phyloP scores from a whole-genome alignment of 257 asterid genomes.

The Fraxinus excelsior region DNA sequence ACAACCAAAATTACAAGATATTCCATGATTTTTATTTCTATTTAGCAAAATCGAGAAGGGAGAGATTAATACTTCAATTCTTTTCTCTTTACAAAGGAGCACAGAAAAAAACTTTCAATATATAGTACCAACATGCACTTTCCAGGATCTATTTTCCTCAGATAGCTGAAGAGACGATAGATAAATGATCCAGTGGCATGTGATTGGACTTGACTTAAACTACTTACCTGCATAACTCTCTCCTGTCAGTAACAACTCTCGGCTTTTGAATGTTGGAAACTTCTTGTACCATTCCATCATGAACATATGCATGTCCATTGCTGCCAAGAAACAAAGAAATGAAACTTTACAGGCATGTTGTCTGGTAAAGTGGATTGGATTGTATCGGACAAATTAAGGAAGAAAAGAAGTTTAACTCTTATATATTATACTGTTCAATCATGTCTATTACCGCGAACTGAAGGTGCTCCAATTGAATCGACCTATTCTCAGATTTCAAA shows the following conservation, averaged over 20 bases:
- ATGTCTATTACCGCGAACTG: neutral
- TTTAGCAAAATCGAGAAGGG: no score
- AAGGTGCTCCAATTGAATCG: neutral
- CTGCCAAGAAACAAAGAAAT: conserved; percentile 48
- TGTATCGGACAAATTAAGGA: neutral
- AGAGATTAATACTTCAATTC: no score
- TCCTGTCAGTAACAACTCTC: conserved; percentile 83
- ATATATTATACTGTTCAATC: neutral
- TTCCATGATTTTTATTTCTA: no score
- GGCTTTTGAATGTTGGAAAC: conserved; percentile 69
- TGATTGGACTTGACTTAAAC: neutral
- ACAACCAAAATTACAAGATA: no score
- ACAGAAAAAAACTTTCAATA: neutral
- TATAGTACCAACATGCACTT: neutral
- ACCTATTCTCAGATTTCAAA: conserved; percentile 15
- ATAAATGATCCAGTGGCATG: neutral
- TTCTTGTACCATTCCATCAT: conserved; percentile 82
- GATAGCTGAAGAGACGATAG: neutral
- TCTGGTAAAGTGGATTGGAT: neutral
- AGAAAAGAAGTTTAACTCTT: neutral
- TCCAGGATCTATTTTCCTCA: neutral
- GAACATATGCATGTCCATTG: conserved; percentile 74
- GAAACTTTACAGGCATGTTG: conserved; percentile 14
- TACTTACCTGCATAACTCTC: conserved; percentile 94
- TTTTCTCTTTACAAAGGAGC: neutral